phyloP scores from a whole-genome alignment of 2,329 filamentous ascomycete species.

The Trichoderma asperellum region DNA sequence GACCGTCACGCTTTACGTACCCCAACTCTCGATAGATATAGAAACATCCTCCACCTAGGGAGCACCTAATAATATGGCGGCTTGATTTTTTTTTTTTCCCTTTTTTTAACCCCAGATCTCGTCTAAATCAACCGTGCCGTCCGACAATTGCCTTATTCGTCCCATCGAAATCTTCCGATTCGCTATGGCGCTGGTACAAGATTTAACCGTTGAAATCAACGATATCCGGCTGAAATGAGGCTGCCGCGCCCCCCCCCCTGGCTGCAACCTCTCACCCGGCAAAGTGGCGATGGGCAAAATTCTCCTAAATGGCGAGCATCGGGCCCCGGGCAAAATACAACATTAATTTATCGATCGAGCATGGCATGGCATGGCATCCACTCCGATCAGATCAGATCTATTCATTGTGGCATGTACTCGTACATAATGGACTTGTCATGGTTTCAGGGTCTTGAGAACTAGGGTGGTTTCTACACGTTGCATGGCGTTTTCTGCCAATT shows the following conservation, averaged over 20 bases:
- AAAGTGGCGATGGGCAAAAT: slow-evolving; percentile 10
- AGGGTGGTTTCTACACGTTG: neutral
- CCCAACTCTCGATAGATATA: slow-evolving; percentile 45
- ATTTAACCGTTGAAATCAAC: slow-evolving; percentile 6
- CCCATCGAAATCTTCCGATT: neutral
- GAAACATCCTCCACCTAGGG: slow-evolving; percentile 25
- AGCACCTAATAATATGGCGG: slow-evolving; percentile 23
- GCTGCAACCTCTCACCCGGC: slow-evolving; percentile 11
- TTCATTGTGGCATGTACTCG: neutral
- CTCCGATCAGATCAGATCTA: slow-evolving; percentile 15
- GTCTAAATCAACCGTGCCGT: neutral
- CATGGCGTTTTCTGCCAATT: slow-evolving; percentile 11
- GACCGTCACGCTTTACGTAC: slow-evolving; percentile 55
- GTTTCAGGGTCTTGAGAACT: neutral
- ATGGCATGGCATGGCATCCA: slow-evolving; percentile 17
- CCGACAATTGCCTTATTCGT: slow-evolving; percentile 5
- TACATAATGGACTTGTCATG: neutral
- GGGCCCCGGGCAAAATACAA: neutral
- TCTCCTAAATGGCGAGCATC: slow-evolving; percentile 6
- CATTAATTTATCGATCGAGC: slow-evolving; percentile 22
- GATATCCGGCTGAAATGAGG: slow-evolving; percentile 11
- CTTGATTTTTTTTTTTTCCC: slow-evolving; percentile 2
- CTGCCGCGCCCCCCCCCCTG: slow-evolving; percentile 3
- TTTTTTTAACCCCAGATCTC: neutral
- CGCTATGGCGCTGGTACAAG: neutral